Base-by-base conservation (phyloP, 2,329 filamentous ascomycete species). In the Neopestalotiopsis rosae region DNA sequence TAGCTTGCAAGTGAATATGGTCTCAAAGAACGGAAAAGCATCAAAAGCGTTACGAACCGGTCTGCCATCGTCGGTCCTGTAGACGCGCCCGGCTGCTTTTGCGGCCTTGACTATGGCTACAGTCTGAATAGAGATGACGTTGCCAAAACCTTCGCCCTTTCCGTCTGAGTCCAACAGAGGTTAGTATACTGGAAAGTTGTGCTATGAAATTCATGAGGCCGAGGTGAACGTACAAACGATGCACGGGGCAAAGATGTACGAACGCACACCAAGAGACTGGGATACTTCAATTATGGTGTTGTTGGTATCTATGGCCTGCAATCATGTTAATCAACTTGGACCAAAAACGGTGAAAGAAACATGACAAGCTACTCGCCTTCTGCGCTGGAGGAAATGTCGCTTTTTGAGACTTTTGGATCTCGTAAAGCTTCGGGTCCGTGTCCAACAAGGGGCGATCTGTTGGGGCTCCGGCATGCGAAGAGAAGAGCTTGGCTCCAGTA, bases 241-340 rank as follows among this genome's bases (percentile, higher is more conserved):
- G 71, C 86, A 88, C 1, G 86, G 86, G 0, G 76, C 77, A 73
- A 88, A 88, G n/a, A 88, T 81, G 71, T 88, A 88, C 68, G 80
- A 83, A 38, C 77, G 78, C 3, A 88, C 83, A 0, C 83, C 84
- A 14, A 79, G 69, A 12, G 72, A 72, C 30, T 84, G 81, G 5
- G 80, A 79, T 5, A 78, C 75, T 20, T 86, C 84, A 45, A 86
- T 82, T 9, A 87, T 77, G 0, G 69, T 74, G 49, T 76, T 79
- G 68, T 87, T 87, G 7, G 81, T 78, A 0, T 76, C 70, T 2
- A 84, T 69, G 2, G 81, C 81, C 82, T 85, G 4, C 63, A 32
- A 9, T 10, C 7, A 65, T 28, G 4, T 69, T 68, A 70, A 68
- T 28, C 3, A 2, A 28, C 24, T 4, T 28, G 2, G 24, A 28